Percentiles rank a stretch among this genome's conserved stretches.
Conservation (phyloP, 2,329 filamentous ascomycete genomes). For the Pseudocercospora fijiensis region DNA sequence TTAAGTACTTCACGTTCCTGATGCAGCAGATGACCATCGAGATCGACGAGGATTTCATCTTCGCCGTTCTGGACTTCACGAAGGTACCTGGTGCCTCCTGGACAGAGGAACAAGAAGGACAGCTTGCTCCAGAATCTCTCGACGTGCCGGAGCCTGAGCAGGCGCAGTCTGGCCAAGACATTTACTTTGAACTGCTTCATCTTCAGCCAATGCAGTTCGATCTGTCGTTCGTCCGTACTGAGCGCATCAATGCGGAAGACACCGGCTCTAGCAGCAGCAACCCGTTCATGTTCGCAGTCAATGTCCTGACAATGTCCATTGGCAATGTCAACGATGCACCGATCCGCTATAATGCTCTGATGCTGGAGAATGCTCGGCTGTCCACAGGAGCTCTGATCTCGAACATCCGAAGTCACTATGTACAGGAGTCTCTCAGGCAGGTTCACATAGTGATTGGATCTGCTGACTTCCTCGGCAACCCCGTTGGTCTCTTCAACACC, state of each 20-base stretch:
- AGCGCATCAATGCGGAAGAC: slow-evolving; percentile 93
- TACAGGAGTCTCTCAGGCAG: slow-evolving; percentile 92
- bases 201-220: slow-evolving; percentile 98
- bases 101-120: slow-evolving; percentile 78
- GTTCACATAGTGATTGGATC: slow-evolving; percentile 97
- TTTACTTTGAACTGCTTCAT: slow-evolving; percentile 96
- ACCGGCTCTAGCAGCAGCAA: slow-evolving; percentile 80
- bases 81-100: slow-evolving; percentile 89
- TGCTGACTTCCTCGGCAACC: slow-evolving; percentile 95
- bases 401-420: slow-evolving; percentile 91
- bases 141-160: slow-evolving; percentile 90
- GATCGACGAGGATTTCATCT: slow-evolving; percentile 97
- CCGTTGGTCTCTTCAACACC: slow-evolving; percentile 96
- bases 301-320: slow-evolving; percentile 98
- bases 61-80: slow-evolving; percentile 89
- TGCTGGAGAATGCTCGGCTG: slow-evolving; percentile 92
- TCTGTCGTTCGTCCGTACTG: slow-evolving; percentile 93
- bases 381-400: slow-evolving; percentile 79
- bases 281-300: slow-evolving; percentile 97
- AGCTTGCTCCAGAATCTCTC: slow-evolving; percentile 82
- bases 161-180: slow-evolving; percentile 81
- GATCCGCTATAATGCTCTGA: slow-evolving; percentile 85
- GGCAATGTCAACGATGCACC: slow-evolving; percentile 98
- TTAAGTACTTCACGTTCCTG: slow-evolving; percentile 94
- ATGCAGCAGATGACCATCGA: slow-evolving; percentile 98